Percentiles rank a stretch among this genome's conserved stretches.
Conservation (phyloP, 192 early-diverging fungal genomes). For the Chytriomyces sp. region DNA sequence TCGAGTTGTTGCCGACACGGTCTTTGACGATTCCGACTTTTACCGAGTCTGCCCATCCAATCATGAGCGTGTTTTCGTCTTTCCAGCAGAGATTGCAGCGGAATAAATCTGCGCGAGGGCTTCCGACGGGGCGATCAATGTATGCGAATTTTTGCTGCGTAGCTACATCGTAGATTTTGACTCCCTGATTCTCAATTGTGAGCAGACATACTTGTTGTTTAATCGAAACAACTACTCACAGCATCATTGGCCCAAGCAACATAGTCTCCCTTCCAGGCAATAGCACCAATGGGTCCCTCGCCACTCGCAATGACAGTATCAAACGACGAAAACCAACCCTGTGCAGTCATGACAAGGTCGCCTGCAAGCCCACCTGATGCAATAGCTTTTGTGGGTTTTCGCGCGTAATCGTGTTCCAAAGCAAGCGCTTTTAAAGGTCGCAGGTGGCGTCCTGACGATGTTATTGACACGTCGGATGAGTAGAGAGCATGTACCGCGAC, state of each 20-base stretch:
- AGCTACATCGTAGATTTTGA: slow-evolving; percentile 76
- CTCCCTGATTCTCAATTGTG: slow-evolving; percentile 33
- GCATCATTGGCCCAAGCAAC: slow-evolving; percentile 97
- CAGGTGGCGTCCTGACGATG: slow-evolving; percentile 69
- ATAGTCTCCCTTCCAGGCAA: slow-evolving; percentile 81
- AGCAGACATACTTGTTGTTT: not conserved
- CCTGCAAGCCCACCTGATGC: slow-evolving; percentile 91
- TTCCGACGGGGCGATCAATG: slow-evolving; percentile 77
- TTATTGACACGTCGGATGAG: slow-evolving; percentile 61
- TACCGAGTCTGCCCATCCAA: slow-evolving; percentile 95
- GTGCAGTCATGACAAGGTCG: slow-evolving; percentile 82
- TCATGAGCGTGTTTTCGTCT: slow-evolving; percentile 73
- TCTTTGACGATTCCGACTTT: slow-evolving; percentile 81
- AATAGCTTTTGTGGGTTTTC: slow-evolving; percentile 76
- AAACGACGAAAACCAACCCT: slow-evolving; percentile 89
- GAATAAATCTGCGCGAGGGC: slow-evolving; percentile 84
- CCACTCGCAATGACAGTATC: slow-evolving; percentile 84
- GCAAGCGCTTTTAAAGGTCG: slow-evolving; percentile 90
- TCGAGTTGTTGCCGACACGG: slow-evolving; percentile 1
- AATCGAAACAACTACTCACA: slow-evolving; percentile 33
- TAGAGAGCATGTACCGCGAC: slow-evolving; percentile 88
- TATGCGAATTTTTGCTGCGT: slow-evolving; percentile 78
- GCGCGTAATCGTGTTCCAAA: slow-evolving; percentile 85
- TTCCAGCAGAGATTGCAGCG: slow-evolving; percentile 88
- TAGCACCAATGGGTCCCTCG: slow-evolving; percentile 85